phyloP scores from a whole-genome alignment of 495 filamentous ascomycete genomes.

The Talaromyces wortmannii region DNA sequence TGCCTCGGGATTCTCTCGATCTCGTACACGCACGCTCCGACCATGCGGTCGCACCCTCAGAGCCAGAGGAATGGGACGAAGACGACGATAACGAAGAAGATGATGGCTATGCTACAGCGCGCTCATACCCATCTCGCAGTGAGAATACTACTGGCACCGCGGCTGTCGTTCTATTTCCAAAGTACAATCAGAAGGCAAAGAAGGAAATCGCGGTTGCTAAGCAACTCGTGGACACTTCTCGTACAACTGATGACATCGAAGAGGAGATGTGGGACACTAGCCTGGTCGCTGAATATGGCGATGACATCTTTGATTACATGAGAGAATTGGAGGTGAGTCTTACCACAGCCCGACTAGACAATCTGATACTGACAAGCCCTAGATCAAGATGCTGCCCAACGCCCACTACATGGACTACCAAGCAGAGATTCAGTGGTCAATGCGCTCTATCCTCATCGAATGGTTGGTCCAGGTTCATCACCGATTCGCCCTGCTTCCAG shows the following conservation, averaged over 20 bases:
- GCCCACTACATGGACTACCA: slow-evolving; percentile 95
- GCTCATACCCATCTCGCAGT: slow-evolving; percentile 63
- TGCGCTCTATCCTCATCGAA: slow-evolving; percentile 96
- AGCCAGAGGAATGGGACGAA: slow-evolving; percentile 69
- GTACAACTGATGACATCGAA: slow-evolving; percentile 59
- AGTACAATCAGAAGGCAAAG: slow-evolving; percentile 50
- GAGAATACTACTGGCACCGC: slow-evolving; percentile 76
- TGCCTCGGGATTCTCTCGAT: slow-evolving; percentile 4
- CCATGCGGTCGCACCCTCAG: slow-evolving; percentile 27
- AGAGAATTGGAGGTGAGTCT: slow-evolving; percentile 72
- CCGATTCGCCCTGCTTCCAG: slow-evolving; percentile 83
- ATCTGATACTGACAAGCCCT: slow-evolving; percentile 13
- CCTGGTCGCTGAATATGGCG: slow-evolving; percentile 95
- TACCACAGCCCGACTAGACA: not conserved
- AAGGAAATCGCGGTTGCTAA: slow-evolving; percentile 66
- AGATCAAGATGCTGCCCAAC: slow-evolving; percentile 79
- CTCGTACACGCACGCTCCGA: slow-evolving; percentile 11
- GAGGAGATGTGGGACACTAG: slow-evolving; percentile 92
- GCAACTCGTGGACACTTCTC: slow-evolving; percentile 53
- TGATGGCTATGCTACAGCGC: slow-evolving; percentile 71
- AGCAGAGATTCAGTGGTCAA: slow-evolving; percentile 97
- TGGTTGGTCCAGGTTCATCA: slow-evolving; percentile 96
- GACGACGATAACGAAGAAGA: slow-evolving; percentile 77
- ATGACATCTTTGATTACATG: slow-evolving; percentile 94
- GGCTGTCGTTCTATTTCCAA: slow-evolving; percentile 66